Evolutionary conservation across 148 eudicot species (phyloP).

Genomic region (Bassia scoparia): DNA sequence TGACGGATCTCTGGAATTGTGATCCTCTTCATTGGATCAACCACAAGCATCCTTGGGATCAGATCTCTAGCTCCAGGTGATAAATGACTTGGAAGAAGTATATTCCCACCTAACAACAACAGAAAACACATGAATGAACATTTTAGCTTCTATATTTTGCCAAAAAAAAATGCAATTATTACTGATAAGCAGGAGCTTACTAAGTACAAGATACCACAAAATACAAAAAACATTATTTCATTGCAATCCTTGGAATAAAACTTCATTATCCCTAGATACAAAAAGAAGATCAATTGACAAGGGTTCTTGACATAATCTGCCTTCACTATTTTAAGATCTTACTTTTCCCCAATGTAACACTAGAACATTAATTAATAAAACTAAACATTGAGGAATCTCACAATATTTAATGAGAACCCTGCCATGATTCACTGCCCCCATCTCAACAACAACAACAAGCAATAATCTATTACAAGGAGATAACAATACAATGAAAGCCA

Average conservation of each 20-base stretch:
- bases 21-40: constrained; percentile 90
- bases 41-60: constrained; percentile 95
- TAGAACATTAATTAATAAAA: neutral
- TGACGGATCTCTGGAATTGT: constrained; percentile 87
- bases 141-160: neutral
- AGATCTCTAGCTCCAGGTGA: constrained; percentile 87
- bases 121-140: neutral
- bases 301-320: neutral
- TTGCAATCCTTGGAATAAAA: neutral
- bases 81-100: constrained; percentile 92
- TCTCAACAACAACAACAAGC: too few relatives aligned
- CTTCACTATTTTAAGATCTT: neutral
- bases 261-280: neutral
- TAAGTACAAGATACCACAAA: neutral
- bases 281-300: too few relatives aligned
- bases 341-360: neutral
- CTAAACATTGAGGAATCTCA: neutral
- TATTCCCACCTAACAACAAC: constrained; percentile 66
- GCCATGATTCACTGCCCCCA: neutral
- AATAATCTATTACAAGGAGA: too few relatives aligned
- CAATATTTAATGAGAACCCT: neutral
- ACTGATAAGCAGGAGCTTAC: neutral
- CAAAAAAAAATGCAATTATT: neutral
- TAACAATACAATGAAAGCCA: too few relatives aligned
- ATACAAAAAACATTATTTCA: neutral